phyloP scores from a whole-genome alignment of 2,329 filamentous ascomycete genomes.

The Madurella mycetomatis region DNA sequence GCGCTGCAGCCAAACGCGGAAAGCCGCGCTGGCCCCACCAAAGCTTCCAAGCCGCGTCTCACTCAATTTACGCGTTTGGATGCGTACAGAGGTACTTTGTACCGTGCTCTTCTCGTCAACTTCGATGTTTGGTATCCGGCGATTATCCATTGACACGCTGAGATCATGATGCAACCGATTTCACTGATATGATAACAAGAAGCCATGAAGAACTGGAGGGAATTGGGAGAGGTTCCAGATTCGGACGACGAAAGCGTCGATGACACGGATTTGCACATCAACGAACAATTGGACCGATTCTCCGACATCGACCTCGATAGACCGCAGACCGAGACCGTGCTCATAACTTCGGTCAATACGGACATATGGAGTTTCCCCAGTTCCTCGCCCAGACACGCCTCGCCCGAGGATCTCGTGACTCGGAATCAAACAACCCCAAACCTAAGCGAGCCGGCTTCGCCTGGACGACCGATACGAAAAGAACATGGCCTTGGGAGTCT shows the following conservation, averaged over 20 bases:
- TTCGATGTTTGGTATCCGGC: background rate
- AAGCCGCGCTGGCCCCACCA: slow-evolving; percentile 12
- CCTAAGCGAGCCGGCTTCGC: slow-evolving; percentile 6
- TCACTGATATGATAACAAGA: slow-evolving; percentile 20
- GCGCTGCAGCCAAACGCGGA: background rate
- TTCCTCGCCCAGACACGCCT: slow-evolving; percentile 10
- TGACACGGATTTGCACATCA: slow-evolving; percentile 19
- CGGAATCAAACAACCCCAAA: slow-evolving; percentile 7
- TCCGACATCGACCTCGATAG: slow-evolving; percentile 1
- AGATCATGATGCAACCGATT: slow-evolving; percentile 1
- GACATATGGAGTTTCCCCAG: slow-evolving; percentile 22
- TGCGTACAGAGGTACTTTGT: background rate
- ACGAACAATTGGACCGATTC: background rate
- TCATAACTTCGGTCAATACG: background rate
- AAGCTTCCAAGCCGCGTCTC: slow-evolving; percentile 16
- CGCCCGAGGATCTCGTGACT: background rate
- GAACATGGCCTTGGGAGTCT: background rate
- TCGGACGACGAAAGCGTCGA: slow-evolving; percentile 47
- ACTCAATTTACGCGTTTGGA: slow-evolving; percentile 20
- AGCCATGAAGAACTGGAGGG: slow-evolving; percentile 46
- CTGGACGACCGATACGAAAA: background rate
- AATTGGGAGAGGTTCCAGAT: slow-evolving; percentile 47
- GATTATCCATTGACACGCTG: background rate
- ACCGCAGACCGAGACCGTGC: background rate
- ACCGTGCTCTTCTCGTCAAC: background rate